Base-by-base conservation (phyloP, 352 stramenopile species). In the Phytophthora sp. region DNA sequence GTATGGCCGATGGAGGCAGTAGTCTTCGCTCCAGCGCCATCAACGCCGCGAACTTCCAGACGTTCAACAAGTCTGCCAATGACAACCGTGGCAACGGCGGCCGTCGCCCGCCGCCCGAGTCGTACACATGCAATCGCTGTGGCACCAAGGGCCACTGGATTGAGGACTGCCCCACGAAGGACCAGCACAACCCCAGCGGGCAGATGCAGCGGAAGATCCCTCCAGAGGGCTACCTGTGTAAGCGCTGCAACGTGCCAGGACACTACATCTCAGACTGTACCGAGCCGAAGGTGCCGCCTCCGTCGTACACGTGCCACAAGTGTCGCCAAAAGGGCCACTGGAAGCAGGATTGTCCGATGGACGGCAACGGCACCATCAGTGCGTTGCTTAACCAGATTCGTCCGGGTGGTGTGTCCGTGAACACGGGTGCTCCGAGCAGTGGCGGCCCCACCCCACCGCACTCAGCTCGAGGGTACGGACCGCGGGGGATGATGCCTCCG, bases 191-290 rank as follows among this genome's bases (percentile, higher is more conserved):
- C 24, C 42, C 50, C 2, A 63, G 27, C 44, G 63, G 57, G 12
- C 53, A 60, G 38, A 73, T 76, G 63, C 68, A 76, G 52, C 71
- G 71, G 54, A 79, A 76, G 54, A 59, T 86, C 26, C 87, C 87
- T 3, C 87, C 84, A 0, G 81, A 93, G 10, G 87, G 87, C 0
- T 95, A 95, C 41, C 58, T 95, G 45, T 95, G 87, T 73, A 95
- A 95, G 72, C 84, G 87, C 20, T 95, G 87, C 66, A 94, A 93
- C 62, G 75, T 84, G 27, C 82, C 87, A 7, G 87, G 87, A 1
- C 87, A 95, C 74, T 95, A 92, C 69, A 94, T 95, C 52, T 91
- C 83, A 30, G 87, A 95, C 54, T 95, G 87, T 51, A 89, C 84
- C 20, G 78, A 95, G 63, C 74, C 87, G 13, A 95, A 95, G 58